A percentile compares a stretch with the other conserved stretches of the same genome.
phyloP scores from a whole-genome alignment of 805 yeast genomes.

The Monosporozyma solicola region DNA sequence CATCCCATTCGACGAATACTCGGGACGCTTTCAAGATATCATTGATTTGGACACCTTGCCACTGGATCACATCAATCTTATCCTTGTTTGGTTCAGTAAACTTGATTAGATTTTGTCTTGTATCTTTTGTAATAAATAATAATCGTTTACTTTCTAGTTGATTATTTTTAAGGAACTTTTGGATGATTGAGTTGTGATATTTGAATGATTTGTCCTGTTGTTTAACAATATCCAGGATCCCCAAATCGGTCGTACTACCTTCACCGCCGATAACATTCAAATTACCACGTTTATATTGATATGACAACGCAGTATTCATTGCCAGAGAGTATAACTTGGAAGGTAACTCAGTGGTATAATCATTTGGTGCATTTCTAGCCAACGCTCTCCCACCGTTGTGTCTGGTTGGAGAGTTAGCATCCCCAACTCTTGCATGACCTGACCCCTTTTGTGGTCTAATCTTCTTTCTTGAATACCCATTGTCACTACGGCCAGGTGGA shows the following conservation, averaged over 20 bases:
- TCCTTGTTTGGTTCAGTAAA: slow-evolving; percentile 46
- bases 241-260: slow-evolving; percentile 15
- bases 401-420: slow-evolving; percentile 87
- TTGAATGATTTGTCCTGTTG: slow-evolving; percentile 2
- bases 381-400: slow-evolving; percentile 83
- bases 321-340: slow-evolving; percentile 66
- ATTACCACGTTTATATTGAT: slow-evolving; percentile 67
- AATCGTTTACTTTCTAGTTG: slow-evolving; percentile 40
- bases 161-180: slow-evolving; percentile 42
- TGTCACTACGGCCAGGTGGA: slow-evolving; percentile 80
- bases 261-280: slow-evolving; percentile 60
- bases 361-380: slow-evolving; percentile 86
- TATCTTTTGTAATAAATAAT: slow-evolving; percentile 58
- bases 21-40: slow-evolving; percentile 75
- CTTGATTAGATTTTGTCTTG: slow-evolving; percentile 49
- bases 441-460: slow-evolving; percentile 85
- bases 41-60: slow-evolving; percentile 75
- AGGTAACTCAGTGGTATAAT: slow-evolving; percentile 73
- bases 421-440: slow-evolving; percentile 95
- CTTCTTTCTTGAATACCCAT: slow-evolving; percentile 76
- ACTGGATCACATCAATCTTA: slow-evolving; percentile 55
- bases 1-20: slow-evolving; percentile 60
- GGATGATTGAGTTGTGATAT: slow-evolving; percentile 23
- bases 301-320: slow-evolving; percentile 71
- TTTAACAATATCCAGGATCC: slow-evolving; percentile 13